Conservation (phyloP, 2,329 filamentous ascomycete species). For the Dactylonectria estremocensis region DNA sequence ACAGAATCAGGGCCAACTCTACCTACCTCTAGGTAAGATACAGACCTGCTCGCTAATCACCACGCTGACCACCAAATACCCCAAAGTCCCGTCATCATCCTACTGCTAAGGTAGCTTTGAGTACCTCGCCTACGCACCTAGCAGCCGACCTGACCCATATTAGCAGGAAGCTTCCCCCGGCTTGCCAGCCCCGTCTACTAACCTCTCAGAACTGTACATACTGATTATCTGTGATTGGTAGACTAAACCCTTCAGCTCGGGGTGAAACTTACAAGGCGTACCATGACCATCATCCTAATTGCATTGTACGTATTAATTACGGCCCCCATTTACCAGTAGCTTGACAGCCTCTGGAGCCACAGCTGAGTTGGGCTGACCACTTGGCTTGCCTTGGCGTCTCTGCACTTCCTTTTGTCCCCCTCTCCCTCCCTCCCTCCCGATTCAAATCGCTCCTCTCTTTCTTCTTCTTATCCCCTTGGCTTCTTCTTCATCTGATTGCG, state of each 20-base stretch:
- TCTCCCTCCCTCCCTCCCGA: not conserved
- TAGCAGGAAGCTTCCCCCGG: too few relatives aligned
- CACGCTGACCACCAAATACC: too few relatives aligned
- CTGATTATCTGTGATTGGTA: not conserved
- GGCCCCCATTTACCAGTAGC: not conserved
- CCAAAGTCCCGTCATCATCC: too few relatives aligned
- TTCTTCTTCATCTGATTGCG: not conserved
- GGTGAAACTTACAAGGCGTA: not conserved
- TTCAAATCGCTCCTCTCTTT: not conserved
- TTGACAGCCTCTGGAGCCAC: not conserved
- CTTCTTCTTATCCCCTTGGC: not conserved
- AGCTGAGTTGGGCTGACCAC: constrained; percentile 6
- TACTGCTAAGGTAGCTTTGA: too few relatives aligned
- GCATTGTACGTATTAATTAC: too few relatives aligned
- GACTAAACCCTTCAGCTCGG: not conserved
- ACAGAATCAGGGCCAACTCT: too few relatives aligned
- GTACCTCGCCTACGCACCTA: too few relatives aligned
- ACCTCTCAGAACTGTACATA: not conserved
- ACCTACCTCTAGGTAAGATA: too few relatives aligned
- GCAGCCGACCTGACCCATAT: too few relatives aligned
- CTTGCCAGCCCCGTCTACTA: not conserved
- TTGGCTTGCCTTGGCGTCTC: not conserved
- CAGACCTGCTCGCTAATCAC: too few relatives aligned
- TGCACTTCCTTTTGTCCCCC: not conserved
- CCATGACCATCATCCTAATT: not conserved